Conservation (phyloP, 2,329 filamentous ascomycete species). For the Alternaria viburni region DNA sequence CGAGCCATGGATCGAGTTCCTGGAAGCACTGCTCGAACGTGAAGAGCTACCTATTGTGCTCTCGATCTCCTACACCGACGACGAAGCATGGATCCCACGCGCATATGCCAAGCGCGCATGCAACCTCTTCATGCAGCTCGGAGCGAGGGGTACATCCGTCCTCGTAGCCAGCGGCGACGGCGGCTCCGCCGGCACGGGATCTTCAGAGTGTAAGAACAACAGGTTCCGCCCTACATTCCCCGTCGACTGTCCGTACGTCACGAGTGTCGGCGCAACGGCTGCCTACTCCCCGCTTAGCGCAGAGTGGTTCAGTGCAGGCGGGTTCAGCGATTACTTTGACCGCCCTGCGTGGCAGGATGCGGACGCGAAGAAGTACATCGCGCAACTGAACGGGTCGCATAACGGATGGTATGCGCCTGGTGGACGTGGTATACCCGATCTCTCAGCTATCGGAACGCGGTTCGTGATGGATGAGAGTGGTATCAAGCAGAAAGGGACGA, state of each 20-base stretch:
- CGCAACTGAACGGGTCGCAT: not conserved
- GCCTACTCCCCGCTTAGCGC: not conserved
- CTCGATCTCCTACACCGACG: not conserved
- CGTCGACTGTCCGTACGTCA: not conserved
- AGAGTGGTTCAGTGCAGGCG: not conserved
- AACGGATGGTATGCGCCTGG: not conserved
- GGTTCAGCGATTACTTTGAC: not conserved
- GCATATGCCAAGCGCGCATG: not conserved
- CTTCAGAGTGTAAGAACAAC: not conserved
- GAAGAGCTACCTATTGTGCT: not conserved
- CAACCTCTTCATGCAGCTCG: not conserved
- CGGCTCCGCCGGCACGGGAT: not conserved
- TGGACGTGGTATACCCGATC: not conserved
- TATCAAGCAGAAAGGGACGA: not conserved
- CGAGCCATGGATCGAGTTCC: not conserved
- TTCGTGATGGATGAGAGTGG: not conserved
- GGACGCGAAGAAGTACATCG: not conserved
- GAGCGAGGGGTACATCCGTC: not conserved
- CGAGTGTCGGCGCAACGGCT: not conserved
- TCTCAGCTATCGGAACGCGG: not conserved
- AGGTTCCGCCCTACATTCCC: not conserved
- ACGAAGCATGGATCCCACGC: not conserved
- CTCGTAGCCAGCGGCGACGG: not conserved
- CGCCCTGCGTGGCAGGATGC: not conserved
- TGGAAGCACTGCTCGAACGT: not conserved